Conservation (phyloP, 768 basidiomycete species). For the Xanthoconium purpureum region DNA sequence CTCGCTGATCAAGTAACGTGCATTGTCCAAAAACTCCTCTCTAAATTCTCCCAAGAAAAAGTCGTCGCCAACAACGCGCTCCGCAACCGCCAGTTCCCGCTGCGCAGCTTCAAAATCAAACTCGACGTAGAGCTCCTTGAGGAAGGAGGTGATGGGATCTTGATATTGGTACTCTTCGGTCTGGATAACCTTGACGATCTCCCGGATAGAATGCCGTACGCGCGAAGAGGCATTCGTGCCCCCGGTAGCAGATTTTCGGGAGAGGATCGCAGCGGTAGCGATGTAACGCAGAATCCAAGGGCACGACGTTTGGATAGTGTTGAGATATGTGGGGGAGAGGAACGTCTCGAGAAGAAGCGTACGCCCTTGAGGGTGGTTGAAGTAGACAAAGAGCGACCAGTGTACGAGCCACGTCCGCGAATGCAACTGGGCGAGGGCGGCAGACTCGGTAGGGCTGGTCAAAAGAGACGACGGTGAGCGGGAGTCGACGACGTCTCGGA, state of each 20-base stretch:
- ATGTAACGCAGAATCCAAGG: constrained; percentile 96
- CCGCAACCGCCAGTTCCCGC: constrained; percentile 70
- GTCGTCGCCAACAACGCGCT: constrained; percentile 82
- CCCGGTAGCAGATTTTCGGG: constrained; percentile 66
- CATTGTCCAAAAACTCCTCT: constrained; percentile 96
- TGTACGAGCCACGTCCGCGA: constrained; percentile 95
- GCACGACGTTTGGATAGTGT: constrained; percentile 94
- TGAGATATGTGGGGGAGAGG: constrained; percentile 94
- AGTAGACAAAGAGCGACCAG: constrained; percentile 98
- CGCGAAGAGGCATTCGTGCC: constrained; percentile 55
- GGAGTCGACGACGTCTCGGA: constrained; percentile 90
- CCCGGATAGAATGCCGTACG: constrained; percentile 83
- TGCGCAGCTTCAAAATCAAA: constrained; percentile 98
- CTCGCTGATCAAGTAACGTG: constrained; percentile 93
- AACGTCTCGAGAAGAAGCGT: constrained; percentile 94
- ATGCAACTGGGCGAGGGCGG: constrained; percentile 85
- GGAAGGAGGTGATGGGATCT: constrained; percentile 90
- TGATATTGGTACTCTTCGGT: constrained; percentile 95
- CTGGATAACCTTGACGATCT: constrained; percentile 91
- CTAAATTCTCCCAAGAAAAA: constrained; percentile 91
- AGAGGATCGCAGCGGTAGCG: constrained; percentile 88
- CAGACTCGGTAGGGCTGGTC: constrained; percentile 48
- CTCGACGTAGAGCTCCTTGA: constrained; percentile 90
- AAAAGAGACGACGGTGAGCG: constrained; percentile 55
- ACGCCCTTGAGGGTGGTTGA: constrained; percentile 91